phyloP scores from a whole-genome alignment of 176 grass and related monocot genomes.

The Eremochloa ophiuroides region DNA sequence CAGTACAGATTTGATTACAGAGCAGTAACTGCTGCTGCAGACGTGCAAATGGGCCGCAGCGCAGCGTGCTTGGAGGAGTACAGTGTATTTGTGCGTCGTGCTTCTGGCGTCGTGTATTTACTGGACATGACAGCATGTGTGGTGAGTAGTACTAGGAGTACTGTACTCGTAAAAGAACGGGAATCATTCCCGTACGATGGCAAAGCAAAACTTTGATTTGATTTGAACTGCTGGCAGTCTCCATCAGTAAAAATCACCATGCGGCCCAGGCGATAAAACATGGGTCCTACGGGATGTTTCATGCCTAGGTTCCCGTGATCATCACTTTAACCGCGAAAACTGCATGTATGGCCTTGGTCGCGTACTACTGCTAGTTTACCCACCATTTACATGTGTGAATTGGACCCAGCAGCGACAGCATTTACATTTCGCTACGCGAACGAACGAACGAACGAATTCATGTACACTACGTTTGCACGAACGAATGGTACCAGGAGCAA shows the following conservation, averaged over 20 bases:
- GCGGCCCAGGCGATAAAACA: background rate
- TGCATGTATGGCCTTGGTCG: background rate
- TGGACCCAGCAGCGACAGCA: background rate
- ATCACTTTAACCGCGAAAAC: background rate
- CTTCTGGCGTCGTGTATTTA: background rate
- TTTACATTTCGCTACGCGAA: background rate
- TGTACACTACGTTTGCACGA: background rate
- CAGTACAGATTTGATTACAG: background rate
- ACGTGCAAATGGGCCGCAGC: background rate
- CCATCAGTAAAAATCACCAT: background rate
- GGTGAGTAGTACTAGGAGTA: background rate
- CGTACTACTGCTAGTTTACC: background rate
- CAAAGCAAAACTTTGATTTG: constrained; percentile 10
- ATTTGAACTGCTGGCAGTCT: background rate
- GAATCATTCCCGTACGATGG: constrained; percentile 9
- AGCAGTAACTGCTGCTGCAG: background rate
- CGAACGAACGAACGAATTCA: background rate
- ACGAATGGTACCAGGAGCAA: background rate
- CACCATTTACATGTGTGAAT: background rate
- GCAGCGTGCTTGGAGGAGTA: no score
- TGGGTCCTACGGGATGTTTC: background rate
- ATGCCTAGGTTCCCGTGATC: background rate
- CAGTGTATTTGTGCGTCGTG: background rate
- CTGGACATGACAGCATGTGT: background rate
- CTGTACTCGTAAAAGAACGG: background rate